A percentile compares a stretch with the other conserved stretches of the same genome.
Conservation (phyloP, 768 basidiomycete genomes). For the Crucibulum laeve region DNA sequence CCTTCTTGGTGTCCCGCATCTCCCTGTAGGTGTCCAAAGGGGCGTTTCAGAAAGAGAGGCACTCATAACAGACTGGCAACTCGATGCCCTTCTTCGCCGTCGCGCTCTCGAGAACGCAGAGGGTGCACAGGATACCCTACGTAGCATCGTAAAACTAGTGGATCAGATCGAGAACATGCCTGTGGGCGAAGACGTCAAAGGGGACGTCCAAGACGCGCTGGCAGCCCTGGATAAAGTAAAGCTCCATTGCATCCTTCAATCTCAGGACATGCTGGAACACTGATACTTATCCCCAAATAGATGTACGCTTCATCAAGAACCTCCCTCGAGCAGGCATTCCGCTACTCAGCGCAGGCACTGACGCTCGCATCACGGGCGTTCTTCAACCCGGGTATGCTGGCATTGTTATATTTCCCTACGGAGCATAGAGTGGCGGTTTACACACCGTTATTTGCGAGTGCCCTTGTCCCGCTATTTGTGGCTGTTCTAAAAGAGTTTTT, state of each 20-base stretch:
- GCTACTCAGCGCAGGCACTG: slow-evolving; percentile 58
- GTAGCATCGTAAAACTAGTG: slow-evolving; percentile 81
- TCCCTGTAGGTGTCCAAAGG: slow-evolving; percentile 44
- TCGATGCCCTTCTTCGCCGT: slow-evolving; percentile 71
- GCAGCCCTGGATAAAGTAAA: slow-evolving; percentile 68
- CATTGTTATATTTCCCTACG: slow-evolving; percentile 92
- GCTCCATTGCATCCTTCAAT: slow-evolving; percentile 5
- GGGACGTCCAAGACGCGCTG: slow-evolving; percentile 68
- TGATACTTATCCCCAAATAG: slow-evolving; percentile 17
- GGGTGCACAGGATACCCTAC: slow-evolving; percentile 68
- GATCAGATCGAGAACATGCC: slow-evolving; percentile 91
- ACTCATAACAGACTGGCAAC: slow-evolving; percentile 67
- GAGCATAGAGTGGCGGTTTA: slow-evolving; percentile 99
- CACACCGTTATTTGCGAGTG: slow-evolving; percentile 89
- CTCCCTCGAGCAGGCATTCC: slow-evolving; percentile 44
- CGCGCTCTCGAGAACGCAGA: slow-evolving; percentile 67
- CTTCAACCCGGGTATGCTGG: slow-evolving; percentile 96
- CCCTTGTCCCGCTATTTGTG: slow-evolving; percentile 77
- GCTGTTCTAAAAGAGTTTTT: slow-evolving; percentile 69
- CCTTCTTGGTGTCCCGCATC: slow-evolving; percentile 75
- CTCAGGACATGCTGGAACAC: not conserved
- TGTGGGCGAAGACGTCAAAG: slow-evolving; percentile 71
- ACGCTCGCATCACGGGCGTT: slow-evolving; percentile 80
- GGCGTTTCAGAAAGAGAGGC: slow-evolving; percentile 11
- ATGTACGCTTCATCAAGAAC: slow-evolving; percentile 29